Evolutionary conservation across 306 rosid species (phyloP).

Genomic region (Cucurbita ficifolia): DNA sequence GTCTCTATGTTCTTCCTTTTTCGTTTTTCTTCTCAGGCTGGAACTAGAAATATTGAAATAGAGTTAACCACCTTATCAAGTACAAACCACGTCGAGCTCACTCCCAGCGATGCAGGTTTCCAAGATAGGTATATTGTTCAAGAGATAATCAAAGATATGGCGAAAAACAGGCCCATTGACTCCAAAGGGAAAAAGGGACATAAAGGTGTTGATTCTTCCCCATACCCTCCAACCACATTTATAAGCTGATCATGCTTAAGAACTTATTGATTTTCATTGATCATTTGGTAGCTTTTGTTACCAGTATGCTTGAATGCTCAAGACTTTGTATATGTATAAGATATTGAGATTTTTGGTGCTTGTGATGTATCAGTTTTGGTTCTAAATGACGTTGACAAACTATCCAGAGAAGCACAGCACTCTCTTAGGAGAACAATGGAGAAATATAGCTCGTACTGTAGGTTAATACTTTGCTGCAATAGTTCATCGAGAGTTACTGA

Average conservation of each 20-base stretch:
- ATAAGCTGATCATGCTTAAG: background rate
- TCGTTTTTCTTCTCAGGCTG: slow-evolving; percentile 47
- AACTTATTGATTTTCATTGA: background rate
- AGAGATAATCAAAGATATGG: slow-evolving; percentile 90
- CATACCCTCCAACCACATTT: background rate
- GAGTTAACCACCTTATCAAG: slow-evolving; percentile 85
- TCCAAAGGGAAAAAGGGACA: slow-evolving; percentile 75
- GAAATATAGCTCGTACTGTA: slow-evolving; percentile 80
- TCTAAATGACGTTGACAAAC: slow-evolving; percentile 88
- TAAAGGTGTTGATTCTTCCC: slow-evolving; percentile 40
- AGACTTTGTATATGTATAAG: background rate
- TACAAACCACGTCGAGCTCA: slow-evolving; percentile 73
- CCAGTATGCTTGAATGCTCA: background rate
- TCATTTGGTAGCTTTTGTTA: background rate
- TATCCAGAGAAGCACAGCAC: slow-evolving; percentile 88
- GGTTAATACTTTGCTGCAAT: slow-evolving; percentile 82
- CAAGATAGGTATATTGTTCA: slow-evolving; percentile 87
- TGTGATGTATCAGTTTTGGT: slow-evolving; percentile 43
- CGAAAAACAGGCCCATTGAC: slow-evolving; percentile 75
- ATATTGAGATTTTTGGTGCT: background rate
- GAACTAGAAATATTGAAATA: slow-evolving; percentile 76
- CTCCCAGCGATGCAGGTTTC: slow-evolving; percentile 92
- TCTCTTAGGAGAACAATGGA: slow-evolving; percentile 96
- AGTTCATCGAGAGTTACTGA: slow-evolving; percentile 93
- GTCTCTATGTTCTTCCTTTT: background rate